phyloP scores from a whole-genome alignment of 2,329 filamentous ascomycete species.

The Aspergillus luchuensis region DNA sequence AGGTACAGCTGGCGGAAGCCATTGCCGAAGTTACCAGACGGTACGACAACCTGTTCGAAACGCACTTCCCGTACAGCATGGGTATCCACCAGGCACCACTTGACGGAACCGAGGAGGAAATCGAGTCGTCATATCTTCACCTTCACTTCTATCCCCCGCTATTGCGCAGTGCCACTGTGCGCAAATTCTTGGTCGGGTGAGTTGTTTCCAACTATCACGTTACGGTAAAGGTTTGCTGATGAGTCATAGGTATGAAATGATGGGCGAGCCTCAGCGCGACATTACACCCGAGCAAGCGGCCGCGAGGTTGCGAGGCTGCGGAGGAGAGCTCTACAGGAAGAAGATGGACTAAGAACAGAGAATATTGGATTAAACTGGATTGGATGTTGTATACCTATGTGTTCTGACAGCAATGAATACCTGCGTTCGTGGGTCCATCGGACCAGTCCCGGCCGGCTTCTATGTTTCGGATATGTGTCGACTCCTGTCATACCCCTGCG shows the following conservation, averaged over 20 bases:
- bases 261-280: conserved; percentile 97
- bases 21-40: conserved; percentile 85
- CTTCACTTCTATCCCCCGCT: conserved; percentile 97
- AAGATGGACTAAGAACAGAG: conserved; percentile 41
- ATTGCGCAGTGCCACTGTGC: conserved; percentile 86
- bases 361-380: neutral
- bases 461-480: neutral
- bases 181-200: conserved; percentile 88
- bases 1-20: conserved; percentile 73
- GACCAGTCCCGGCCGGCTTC: neutral
- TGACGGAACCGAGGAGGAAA: conserved; percentile 76
- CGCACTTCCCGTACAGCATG: conserved; percentile 94
- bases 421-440: neutral
- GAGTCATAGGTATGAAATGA: conserved; percentile 72
- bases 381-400: neutral
- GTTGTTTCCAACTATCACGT: conserved; percentile 22
- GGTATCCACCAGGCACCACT: conserved; percentile 95
- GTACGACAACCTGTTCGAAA: conserved; percentile 97
- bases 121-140: conserved; percentile 87
- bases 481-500: neutral
- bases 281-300: conserved; percentile 97
- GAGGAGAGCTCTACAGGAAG: conserved; percentile 81
- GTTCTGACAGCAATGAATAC: neutral
- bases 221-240: conserved; percentile 15
- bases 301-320: conserved; percentile 71